phyloP scores from a whole-genome alignment of 2,329 filamentous ascomycete genomes.

The Penicillium decumbens region DNA sequence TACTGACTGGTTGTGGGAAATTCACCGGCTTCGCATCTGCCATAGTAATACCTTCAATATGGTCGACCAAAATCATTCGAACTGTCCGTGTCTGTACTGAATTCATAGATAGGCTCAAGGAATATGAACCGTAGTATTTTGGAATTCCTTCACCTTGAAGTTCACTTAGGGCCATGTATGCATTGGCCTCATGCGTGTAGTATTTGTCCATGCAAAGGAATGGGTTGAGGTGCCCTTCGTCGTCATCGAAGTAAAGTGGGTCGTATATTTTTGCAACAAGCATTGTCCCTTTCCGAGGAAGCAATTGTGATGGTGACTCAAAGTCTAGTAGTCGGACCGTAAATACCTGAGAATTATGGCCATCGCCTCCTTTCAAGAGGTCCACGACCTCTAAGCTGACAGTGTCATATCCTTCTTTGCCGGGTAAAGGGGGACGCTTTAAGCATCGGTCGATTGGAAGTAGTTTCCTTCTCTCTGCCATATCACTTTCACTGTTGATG shows the following conservation, averaged over 20 bases:
- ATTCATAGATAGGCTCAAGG: constrained; percentile 17
- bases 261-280: constrained; percentile 25
- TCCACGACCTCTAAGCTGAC: constrained; percentile 16
- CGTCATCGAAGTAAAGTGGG: constrained; percentile 23
- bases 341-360: constrained; percentile 19
- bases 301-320: constrained; percentile 1
- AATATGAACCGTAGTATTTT: constrained; percentile 24
- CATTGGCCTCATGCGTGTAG: constrained; percentile 23
- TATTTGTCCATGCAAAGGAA: constrained; percentile 22
- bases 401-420: constrained; percentile 8
- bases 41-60: constrained; percentile 19
- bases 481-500: constrained; percentile 8
- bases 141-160: constrained; percentile 21
- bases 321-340: constrained; percentile 10
- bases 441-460: constrained; percentile 17
- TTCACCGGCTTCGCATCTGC: constrained; percentile 8
- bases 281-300: constrained; percentile 6
- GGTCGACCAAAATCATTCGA: constrained; percentile 23
- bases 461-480: constrained; percentile 14
- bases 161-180: constrained; percentile 14
- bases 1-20: constrained; percentile 10
- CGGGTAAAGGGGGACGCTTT: constrained; percentile 16
- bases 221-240: constrained; percentile 19
- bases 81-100: constrained; percentile 9
- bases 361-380: constrained; percentile 16